These are phyloP conservation scores for Parietichytrium sp. DNA, from an alignment of 108 stramenopile species.

Conservation along the genomic window DNA sequence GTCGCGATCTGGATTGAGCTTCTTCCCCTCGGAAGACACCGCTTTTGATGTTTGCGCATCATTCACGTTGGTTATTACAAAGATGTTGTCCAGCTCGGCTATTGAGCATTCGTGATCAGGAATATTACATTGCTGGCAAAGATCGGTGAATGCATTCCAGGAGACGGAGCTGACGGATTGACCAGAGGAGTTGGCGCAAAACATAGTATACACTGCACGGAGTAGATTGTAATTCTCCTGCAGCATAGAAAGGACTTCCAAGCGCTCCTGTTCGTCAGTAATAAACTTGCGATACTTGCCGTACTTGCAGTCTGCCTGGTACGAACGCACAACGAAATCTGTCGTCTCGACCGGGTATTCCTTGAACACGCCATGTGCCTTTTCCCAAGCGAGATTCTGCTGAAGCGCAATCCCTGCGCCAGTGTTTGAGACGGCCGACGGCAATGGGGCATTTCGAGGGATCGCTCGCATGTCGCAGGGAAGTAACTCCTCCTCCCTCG, in stretches of 20 bases:
- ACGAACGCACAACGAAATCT: background rate
- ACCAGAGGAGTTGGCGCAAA: background rate
- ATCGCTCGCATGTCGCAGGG: background rate
- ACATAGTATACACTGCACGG: background rate
- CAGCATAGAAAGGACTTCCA: background rate
- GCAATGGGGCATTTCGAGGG: background rate
- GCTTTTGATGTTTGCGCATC: background rate
- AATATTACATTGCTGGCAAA: conserved; percentile 14
- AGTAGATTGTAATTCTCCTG: conserved; percentile 24
- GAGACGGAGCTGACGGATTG: conserved; percentile 11
- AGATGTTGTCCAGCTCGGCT: conserved; percentile 16
- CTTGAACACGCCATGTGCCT: background rate
- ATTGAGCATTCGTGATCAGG: background rate
- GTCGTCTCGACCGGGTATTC: background rate
- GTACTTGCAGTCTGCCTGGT: conserved; percentile 17
- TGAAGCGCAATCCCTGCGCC: background rate
- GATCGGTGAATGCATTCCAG: background rate
- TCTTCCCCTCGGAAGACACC: background rate
- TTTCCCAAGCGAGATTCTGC: background rate
- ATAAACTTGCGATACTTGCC: background rate
- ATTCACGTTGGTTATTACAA: background rate
- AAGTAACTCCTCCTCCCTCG: background rate
- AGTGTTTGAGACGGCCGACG: no score
- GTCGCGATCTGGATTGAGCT: conserved; percentile 33
- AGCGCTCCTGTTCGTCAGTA: background rate